Conservation (phyloP, 257 asterid genomes). For the Solanum pimpinellifolium region DNA sequence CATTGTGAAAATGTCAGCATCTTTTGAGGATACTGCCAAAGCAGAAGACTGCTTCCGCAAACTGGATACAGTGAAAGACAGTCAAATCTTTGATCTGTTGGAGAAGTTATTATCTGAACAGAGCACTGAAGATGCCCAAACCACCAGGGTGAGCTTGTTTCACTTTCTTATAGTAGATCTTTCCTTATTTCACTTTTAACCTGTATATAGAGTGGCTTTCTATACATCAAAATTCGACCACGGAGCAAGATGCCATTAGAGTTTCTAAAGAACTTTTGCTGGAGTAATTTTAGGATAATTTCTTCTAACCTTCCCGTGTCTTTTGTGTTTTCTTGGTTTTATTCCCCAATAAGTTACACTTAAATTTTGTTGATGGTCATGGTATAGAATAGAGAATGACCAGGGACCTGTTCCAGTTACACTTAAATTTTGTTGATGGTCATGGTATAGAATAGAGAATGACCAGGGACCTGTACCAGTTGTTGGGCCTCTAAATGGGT, state of each 20-base stretch:
- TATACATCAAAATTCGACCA: neutral
- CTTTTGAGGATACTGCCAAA: constrained; percentile 58
- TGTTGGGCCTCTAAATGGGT: neutral
- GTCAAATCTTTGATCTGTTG: constrained; percentile 21
- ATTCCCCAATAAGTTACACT: neutral
- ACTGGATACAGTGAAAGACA: constrained; percentile 31
- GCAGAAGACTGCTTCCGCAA: constrained; percentile 55
- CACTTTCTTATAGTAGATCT: neutral
- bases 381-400: neutral
- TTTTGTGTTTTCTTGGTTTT: neutral
- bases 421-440: neutral
- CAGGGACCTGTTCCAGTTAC: neutral
- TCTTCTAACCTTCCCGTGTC: neutral
- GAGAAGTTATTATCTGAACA: constrained; percentile 32
- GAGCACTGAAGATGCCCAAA: constrained; percentile 24
- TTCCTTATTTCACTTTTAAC: neutral
- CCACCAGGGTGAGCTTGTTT: constrained; percentile 30
- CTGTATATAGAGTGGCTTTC: neutral
- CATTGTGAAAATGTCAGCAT: constrained; percentile 52
- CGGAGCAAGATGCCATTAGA: neutral
- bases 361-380: neutral
- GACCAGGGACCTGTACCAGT: neutral
- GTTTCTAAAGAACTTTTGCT: neutral
- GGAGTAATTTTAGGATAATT: neutral
- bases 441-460: neutral